Evolutionary conservation across 768 basidiomycete species (phyloP), one percentile per base, ranked within the genome.

Genomic region (Serendipita sp.): DNA sequence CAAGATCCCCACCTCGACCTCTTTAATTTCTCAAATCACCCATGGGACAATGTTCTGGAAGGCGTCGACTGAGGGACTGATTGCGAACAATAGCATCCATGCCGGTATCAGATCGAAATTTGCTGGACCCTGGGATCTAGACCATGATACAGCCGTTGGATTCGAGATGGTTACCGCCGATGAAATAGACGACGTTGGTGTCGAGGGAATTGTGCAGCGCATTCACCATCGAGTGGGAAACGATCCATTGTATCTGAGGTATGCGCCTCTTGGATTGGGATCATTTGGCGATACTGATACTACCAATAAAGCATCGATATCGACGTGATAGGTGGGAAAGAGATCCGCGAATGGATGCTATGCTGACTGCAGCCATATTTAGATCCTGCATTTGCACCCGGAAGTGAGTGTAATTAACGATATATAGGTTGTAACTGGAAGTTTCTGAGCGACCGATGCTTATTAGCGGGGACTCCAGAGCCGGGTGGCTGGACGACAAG

Each of bases 41-140:
- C 91, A 94, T 69, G 91, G 91, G 64, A 88, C 86, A 0, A 93
- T 91, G 77, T 94, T 93, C 76, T 82, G 83, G 73, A 72, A 88
- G 44, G 92, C 92, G 0, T 79, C 80, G 30, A 80, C 88, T 69
- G 88, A 91, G 71, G 87, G 88, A 1, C 78, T 91, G 45, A 80
- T 93, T 79, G 74, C 80, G 38, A 84, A 85, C 66, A 80, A 81
- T 45, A 80, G 87, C 67, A 83, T 94, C 32, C 92, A 94, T 71
- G 92, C 85, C 7, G 91, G 92, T 3, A 86, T 94, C 67, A 78
- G 91, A 48, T 89, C 87, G 74, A 88, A 88, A 70, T 76, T 93
- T 36, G 85, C 88, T 85, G 85, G 82, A 15, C 71, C 78, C 0
- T 73, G 72, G 34, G 87, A 89, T 73, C 73, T 91, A 8, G 79